Conservation (phyloP, 129 eudicot species). For the Escallonia rubra region DNA sequence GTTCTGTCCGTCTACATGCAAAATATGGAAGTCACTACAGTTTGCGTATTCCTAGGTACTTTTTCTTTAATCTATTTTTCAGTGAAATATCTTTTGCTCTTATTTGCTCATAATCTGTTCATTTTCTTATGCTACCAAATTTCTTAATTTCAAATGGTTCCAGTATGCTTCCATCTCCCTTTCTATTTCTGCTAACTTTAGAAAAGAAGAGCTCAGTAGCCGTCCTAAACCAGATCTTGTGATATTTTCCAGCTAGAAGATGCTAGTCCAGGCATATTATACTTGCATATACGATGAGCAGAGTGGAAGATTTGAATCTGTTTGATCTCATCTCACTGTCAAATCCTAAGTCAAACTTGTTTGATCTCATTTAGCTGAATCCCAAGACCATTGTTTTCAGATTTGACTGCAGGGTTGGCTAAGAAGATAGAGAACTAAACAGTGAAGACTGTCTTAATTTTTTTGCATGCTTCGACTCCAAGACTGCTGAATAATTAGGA, state of each 20-base stretch:
- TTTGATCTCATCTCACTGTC: background rate
- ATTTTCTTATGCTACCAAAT: conserved; percentile 4
- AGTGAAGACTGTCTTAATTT: no score
- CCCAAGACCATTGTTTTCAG: no score
- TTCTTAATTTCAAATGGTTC: background rate
- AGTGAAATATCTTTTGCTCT: no score
- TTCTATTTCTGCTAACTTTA: background rate
- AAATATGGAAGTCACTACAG: conserved; percentile 95
- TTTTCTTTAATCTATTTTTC: background rate
- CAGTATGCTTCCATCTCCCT: background rate
- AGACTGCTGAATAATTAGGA: no score
- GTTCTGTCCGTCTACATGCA: conserved; percentile 89
- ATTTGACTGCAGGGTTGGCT: no score
- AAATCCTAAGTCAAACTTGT: no score
- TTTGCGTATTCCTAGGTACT: conserved; percentile 82
- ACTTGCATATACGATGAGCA: background rate
- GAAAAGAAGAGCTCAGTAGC: background rate
- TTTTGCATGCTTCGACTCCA: no score
- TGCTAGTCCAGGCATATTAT: background rate
- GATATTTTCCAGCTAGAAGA: background rate
- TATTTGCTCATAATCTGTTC: background rate
- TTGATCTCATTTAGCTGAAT: no score
- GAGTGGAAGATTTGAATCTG: background rate
- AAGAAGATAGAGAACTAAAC: no score
- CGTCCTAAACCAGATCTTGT: background rate